These are phyloP conservation scores for Blastomyces gilchristii DNA, from an alignment of 2,329 filamentous ascomycete genomes.

Conservation along the genomic window DNA sequence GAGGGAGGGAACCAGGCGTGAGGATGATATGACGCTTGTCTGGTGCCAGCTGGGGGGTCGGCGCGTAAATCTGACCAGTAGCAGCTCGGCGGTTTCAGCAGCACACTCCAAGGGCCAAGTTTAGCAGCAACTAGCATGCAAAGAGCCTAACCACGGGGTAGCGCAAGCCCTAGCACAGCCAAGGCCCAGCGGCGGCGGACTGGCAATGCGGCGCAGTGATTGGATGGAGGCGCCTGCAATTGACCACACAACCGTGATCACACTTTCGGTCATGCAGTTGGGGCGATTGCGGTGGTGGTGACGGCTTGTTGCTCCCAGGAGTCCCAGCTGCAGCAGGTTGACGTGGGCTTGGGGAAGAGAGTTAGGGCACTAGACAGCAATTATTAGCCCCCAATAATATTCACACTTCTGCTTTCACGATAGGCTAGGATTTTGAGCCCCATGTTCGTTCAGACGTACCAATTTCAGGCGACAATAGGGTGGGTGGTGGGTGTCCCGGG, in stretches of 20 bases:
- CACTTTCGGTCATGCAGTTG: conserved; percentile 6
- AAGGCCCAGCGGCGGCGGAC: not conserved
- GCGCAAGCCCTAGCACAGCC: not conserved
- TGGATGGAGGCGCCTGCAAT: not conserved
- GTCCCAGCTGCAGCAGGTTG: not conserved
- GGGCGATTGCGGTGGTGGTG: not conserved
- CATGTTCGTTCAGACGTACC: not conserved
- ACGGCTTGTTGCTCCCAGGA: not conserved
- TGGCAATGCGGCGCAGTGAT: conserved; percentile 1
- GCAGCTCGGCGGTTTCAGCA: conserved; percentile 3
- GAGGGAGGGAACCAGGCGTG: not conserved
- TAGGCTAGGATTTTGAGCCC: not conserved
- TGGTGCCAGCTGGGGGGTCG: not conserved
- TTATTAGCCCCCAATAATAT: not conserved
- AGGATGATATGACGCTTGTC: conserved; percentile 1
- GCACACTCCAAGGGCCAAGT: conserved; percentile 6
- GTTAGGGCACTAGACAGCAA: not conserved
- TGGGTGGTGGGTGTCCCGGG: not conserved
- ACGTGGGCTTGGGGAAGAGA: not conserved
- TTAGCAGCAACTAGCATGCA: conserved; percentile 14
- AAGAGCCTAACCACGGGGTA: conserved; percentile 9
- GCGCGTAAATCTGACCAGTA: conserved; percentile 10
- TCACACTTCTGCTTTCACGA: not conserved
- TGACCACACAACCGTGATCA: conserved; percentile 6
- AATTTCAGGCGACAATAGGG: not conserved